phyloP scores from a whole-genome alignment of 345 rosid species.

The Eucalyptus melliodora region DNA sequence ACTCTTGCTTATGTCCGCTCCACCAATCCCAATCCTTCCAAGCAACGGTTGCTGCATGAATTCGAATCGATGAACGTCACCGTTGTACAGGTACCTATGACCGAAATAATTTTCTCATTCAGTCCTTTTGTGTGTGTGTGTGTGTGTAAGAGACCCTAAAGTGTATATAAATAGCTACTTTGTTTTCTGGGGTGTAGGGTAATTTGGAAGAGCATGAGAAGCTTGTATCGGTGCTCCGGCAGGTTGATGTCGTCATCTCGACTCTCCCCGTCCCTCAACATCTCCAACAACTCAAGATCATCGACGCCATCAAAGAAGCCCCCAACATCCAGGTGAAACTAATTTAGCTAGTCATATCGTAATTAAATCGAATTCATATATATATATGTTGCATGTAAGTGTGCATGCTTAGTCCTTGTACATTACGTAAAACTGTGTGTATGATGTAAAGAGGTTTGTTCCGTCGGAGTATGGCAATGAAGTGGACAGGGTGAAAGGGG shows the following conservation, averaged over 20 bases:
- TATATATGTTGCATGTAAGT: not conserved
- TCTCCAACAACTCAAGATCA: slow-evolving; percentile 17
- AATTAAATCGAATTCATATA: not conserved
- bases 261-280: slow-evolving; percentile 19
- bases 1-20: slow-evolving; percentile 16
- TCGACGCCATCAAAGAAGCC: slow-evolving; percentile 18
- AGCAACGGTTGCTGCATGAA: not conserved
- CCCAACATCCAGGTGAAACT: slow-evolving; percentile 12
- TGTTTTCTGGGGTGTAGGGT: not conserved
- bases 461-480: slow-evolving; percentile 33
- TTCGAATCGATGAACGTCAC: slow-evolving; percentile 15
- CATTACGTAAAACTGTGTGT: no score
- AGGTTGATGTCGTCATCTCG: slow-evolving; percentile 29
- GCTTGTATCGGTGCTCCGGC: slow-evolving; percentile 4
- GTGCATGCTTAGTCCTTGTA: not conserved
- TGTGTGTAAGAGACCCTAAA: not conserved
- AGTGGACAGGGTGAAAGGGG: slow-evolving; percentile 11
- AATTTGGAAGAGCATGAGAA: slow-evolving; percentile 20
- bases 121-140: not conserved
- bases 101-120: not conserved
- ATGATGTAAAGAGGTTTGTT: slow-evolving; percentile 14
- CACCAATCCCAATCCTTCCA: not conserved
- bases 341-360: not conserved
- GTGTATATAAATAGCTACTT: not conserved
- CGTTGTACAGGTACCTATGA: slow-evolving; percentile 1